Conservation (phyloP, 2,329 filamentous ascomycete genomes). For the Pezicula neosporulosa region DNA sequence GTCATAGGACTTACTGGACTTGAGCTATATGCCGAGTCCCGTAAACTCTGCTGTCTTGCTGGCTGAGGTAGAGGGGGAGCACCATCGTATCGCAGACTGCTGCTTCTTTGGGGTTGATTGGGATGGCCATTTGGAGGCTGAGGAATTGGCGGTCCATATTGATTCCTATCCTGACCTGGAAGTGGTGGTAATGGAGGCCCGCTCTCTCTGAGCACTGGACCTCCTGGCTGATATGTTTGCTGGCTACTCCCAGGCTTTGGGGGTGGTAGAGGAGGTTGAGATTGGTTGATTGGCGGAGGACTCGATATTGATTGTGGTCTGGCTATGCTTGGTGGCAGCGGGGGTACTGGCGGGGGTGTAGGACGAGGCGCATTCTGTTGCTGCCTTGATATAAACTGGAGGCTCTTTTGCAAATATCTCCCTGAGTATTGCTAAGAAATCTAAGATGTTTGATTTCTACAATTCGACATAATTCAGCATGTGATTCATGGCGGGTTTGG, state of each 20-base stretch:
- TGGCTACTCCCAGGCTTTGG: conserved; percentile 23
- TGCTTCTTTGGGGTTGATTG: conserved; percentile 27
- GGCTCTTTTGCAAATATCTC: conserved; percentile 94
- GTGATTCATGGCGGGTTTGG: background rate
- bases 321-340: conserved; percentile 66
- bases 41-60: conserved; percentile 15
- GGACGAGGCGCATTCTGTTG: conserved; percentile 40
- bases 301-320: conserved; percentile 43
- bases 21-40: conserved; percentile 20
- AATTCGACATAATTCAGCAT: conserved; percentile 23
- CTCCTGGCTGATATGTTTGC: conserved; percentile 10
- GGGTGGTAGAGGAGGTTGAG: conserved; percentile 28
- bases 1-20: conserved; percentile 1
- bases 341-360: conserved; percentile 66
- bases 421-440: conserved; percentile 77
- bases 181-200: conserved; percentile 30
- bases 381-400: conserved; percentile 73
- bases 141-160: conserved; percentile 18
- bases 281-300: conserved; percentile 26
- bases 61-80: conserved; percentile 26
- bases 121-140: conserved; percentile 10
- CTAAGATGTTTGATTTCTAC: conserved; percentile 77
- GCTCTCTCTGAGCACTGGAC: conserved; percentile 16
- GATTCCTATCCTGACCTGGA: conserved; percentile 13
- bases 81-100: conserved; percentile 26